These are phyloP conservation scores for Strobilomyces echinocephalus DNA, from an alignment of 768 basidiomycete species.

Conservation along the genomic window DNA sequence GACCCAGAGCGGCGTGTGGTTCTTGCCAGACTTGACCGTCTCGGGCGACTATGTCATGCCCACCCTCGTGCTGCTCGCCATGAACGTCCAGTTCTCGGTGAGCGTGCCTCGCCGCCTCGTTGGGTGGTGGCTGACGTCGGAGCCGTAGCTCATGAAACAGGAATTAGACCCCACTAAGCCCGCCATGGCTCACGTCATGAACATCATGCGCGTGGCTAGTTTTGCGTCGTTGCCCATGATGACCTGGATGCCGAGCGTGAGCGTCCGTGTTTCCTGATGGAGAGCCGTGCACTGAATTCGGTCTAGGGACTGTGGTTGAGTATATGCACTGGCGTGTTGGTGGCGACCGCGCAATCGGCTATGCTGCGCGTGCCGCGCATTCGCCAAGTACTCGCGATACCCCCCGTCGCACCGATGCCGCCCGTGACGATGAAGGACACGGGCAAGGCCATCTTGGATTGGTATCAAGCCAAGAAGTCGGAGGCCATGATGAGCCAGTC, in stretches of 20 bases:
- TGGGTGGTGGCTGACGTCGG: background rate
- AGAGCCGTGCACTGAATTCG: background rate
- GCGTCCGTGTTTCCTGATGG: conserved; percentile 20
- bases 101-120: conserved; percentile 20
- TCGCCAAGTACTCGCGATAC: conserved; percentile 37
- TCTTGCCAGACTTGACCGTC: conserved; percentile 75
- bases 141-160: conserved; percentile 41
- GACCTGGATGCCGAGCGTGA: conserved; percentile 60
- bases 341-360: conserved; percentile 45
- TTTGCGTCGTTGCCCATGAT: conserved; percentile 49
- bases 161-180: conserved; percentile 51
- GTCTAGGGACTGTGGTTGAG: conserved; percentile 55
- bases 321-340: conserved; percentile 45
- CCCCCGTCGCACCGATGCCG: conserved; percentile 10
- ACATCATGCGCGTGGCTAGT: conserved; percentile 57
- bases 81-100: conserved; percentile 70
- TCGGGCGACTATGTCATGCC: conserved; percentile 80
- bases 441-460: conserved; percentile 15
- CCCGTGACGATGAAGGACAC: conserved; percentile 30
- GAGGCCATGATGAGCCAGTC: conserved; percentile 3
- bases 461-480: conserved; percentile 7
- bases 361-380: conserved; percentile 41
- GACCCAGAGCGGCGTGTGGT: conserved; percentile 65
- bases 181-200: conserved; percentile 63
- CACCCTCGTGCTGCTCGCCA: conserved; percentile 46